These are phyloP conservation scores for Rhynchospora breviuscula DNA, from an alignment of 176 grass and related monocot species.

Conservation along the genomic window DNA sequence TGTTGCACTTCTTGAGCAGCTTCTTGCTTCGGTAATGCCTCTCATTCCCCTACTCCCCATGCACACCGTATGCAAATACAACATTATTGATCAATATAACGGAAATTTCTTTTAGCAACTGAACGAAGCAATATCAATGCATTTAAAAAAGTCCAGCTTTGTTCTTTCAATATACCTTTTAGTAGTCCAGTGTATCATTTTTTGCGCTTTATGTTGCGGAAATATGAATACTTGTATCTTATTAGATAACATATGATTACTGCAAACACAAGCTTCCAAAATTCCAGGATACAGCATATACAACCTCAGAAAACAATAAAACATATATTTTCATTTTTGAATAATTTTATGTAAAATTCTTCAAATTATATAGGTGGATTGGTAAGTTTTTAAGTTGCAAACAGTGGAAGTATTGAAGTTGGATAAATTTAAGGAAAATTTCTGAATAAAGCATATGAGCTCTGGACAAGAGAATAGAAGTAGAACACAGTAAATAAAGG, in stretches of 20 bases:
- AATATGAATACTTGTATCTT: not conserved
- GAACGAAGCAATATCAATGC: not conserved
- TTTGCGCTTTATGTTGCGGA: not conserved
- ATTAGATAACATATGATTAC: not conserved
- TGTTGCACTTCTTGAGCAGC: constrained; percentile 67
- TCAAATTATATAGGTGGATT: not conserved
- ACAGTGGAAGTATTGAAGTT: not conserved
- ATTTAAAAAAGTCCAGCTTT: not conserved
- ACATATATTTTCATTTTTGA: not conserved
- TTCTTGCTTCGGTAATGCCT: constrained; percentile 59
- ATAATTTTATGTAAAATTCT: not conserved
- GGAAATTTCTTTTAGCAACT: not conserved
- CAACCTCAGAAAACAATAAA: not conserved
- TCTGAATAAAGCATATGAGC: not conserved
- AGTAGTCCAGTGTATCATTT: not conserved
- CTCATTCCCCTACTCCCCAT: not conserved
- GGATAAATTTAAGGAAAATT: not conserved
- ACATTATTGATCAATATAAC: too few relatives aligned
- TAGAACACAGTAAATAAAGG: not conserved
- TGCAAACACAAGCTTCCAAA: not conserved
- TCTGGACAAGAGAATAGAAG: not conserved
- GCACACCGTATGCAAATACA: not conserved
- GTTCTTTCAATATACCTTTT: not conserved
- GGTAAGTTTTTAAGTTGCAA: not conserved
- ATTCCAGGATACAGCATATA: not conserved